Evolutionary conservation across 2,329 filamentous ascomycete species (phyloP).

Genomic region (Remersonia thermophila): DNA sequence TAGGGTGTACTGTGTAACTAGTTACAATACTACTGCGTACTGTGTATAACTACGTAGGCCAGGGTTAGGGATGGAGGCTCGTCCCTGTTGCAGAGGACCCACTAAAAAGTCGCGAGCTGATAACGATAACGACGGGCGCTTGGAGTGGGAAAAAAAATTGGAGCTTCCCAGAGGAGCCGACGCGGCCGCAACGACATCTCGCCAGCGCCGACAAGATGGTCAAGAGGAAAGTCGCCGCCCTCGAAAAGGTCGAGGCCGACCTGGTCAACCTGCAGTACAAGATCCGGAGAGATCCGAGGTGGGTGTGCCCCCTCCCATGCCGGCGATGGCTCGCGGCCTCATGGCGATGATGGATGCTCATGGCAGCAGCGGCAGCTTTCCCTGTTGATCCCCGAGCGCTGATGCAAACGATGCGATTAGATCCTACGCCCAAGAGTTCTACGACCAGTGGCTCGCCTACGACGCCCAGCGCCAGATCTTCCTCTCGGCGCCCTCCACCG

Average conservation of each 20-base stretch:
- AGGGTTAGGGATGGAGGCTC: too few species aligned
- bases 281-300: conserved; percentile 74
- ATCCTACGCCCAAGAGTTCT: conserved; percentile 82
- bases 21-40: too few species aligned
- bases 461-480: conserved; percentile 74
- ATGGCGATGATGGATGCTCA: not conserved
- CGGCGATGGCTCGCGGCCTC: not conserved
- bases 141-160: conserved; percentile 7
- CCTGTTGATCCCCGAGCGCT: not conserved
- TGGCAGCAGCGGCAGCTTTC: not conserved
- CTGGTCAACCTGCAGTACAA: conserved; percentile 86
- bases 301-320: conserved; percentile 22
- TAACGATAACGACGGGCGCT: conserved; percentile 7
- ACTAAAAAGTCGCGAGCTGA: conserved; percentile 2
- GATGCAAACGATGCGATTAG: conserved; percentile 26
- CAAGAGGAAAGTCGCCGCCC: conserved; percentile 79
- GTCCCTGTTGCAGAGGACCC: too few species aligned
- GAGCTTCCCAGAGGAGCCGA: not conserved
- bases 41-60: too few species aligned
- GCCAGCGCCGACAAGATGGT: conserved; percentile 41
- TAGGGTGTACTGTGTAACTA: too few species aligned
- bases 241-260: conserved; percentile 92
- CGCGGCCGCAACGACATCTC: not conserved
- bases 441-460: conserved; percentile 22
- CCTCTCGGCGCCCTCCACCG: conserved; percentile 65